These are phyloP conservation scores for Wickerhamiella domercqiae DNA, from an alignment of 805 yeast genomes.

Conservation along the genomic window DNA sequence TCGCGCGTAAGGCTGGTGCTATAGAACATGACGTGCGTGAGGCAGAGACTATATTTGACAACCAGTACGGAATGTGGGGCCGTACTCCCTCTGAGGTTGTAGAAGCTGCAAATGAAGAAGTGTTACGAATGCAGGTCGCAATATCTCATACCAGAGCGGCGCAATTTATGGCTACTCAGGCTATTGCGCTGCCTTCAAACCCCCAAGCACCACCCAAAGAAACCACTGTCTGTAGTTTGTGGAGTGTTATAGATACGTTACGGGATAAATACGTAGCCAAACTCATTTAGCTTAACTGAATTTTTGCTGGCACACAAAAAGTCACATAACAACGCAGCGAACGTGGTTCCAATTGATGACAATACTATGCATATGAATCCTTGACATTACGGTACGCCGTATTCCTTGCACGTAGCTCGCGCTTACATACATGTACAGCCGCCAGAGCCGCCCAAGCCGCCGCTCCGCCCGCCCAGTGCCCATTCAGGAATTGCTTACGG, in stretches of 20 bases:
- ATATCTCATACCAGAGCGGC: not conserved
- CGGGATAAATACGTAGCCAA: not conserved
- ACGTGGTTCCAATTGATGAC: not conserved
- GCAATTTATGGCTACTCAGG: too few relatives aligned
- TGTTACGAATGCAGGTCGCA: not conserved
- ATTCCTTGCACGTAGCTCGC: too few relatives aligned
- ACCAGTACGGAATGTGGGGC: slow-evolving; percentile 1
- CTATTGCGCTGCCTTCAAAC: not conserved
- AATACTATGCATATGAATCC: too few relatives aligned
- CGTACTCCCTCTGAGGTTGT: not conserved
- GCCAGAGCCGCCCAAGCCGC: too few relatives aligned
- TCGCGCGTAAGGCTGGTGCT: not conserved
- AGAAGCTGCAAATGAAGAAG: not conserved
- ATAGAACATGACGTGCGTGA: not conserved
- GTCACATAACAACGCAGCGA: not conserved
- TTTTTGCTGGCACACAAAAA: not conserved
- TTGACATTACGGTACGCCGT: too few relatives aligned
- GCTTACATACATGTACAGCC: too few relatives aligned
- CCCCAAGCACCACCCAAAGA: not conserved
- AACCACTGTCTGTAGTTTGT: not conserved
- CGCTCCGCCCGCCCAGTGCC: too few relatives aligned
- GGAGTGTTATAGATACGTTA: not conserved
- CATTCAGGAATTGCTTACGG: too few relatives aligned
- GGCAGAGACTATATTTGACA: not conserved
- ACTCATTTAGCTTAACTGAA: not conserved